Percentiles rank a stretch among this genome's conserved stretches.
Evolutionary conservation across 2,329 filamentous ascomycete genomes (phyloP).

Genomic region (Gnomoniopsis smithogilvyi): DNA sequence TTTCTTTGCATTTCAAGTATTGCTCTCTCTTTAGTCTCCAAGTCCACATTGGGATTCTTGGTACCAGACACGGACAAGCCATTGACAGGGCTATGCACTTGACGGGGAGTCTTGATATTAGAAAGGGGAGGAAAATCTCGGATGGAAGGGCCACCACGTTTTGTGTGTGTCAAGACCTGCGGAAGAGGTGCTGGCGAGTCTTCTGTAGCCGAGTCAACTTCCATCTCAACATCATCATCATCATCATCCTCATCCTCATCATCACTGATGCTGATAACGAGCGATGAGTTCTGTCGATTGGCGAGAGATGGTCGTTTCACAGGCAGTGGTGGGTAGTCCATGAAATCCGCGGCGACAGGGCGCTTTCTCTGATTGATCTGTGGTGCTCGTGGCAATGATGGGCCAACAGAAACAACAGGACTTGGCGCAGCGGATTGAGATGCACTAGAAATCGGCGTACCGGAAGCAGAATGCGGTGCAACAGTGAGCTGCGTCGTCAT

Average conservation of each 20-base stretch:
- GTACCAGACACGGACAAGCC: constrained; percentile 5
- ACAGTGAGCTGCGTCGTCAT: background rate
- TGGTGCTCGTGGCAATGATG: constrained; percentile 16
- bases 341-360: constrained; percentile 66
- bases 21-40: constrained; percentile 45
- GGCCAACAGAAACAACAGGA: background rate
- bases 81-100: constrained; percentile 37
- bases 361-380: constrained; percentile 34
- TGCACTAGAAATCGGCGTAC: background rate
- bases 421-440: background rate
- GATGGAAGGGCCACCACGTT: constrained; percentile 34
- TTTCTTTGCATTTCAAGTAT: constrained; percentile 59
- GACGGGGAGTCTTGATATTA: constrained; percentile 34
- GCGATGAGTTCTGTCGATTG: constrained; percentile 53
- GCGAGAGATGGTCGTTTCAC: constrained; percentile 63
- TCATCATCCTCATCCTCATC: constrained; percentile 60
- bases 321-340: constrained; percentile 46
- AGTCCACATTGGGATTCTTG: constrained; percentile 10
- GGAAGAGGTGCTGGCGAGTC: constrained; percentile 32
- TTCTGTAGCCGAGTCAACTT: constrained; percentile 55
- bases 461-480: background rate
- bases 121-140: constrained; percentile 44
- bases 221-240: constrained; percentile 65
- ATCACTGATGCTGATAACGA: constrained; percentile 86
- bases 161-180: constrained; percentile 26